Conservation (phyloP, 2,329 filamentous ascomycete species). For the Alternaria sp. region DNA sequence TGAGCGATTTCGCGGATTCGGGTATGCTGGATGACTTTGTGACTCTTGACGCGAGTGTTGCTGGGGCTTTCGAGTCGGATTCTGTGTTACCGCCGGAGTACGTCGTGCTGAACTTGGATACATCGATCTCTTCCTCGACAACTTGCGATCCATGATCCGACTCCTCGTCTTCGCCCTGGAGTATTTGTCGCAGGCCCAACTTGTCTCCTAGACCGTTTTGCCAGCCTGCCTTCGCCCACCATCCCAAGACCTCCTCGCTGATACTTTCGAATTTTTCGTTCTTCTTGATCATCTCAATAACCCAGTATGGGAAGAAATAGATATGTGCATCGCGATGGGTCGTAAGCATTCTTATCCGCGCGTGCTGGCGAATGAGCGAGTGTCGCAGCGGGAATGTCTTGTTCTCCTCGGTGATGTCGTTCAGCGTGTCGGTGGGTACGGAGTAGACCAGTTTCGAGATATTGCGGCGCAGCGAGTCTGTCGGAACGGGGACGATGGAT, state of each 20-base stretch:
- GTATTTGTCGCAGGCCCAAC: constrained; percentile 71
- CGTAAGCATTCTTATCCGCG: constrained; percentile 78
- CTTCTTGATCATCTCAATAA: constrained; percentile 78
- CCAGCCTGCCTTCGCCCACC: constrained; percentile 96
- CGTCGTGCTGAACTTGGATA: constrained; percentile 61
- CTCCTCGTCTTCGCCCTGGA: constrained; percentile 57
- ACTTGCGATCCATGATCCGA: constrained; percentile 41
- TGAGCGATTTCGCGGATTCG: constrained; percentile 32
- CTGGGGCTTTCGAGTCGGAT: constrained; percentile 12
- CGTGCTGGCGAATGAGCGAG: constrained; percentile 74
- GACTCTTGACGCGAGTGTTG: constrained; percentile 47
- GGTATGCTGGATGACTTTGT: constrained; percentile 38
- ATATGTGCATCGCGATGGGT: constrained; percentile 91
- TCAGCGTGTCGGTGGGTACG: constrained; percentile 86
- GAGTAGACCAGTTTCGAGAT: constrained; percentile 83
- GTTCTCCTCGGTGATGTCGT: constrained; percentile 78
- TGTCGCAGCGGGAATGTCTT: constrained; percentile 77
- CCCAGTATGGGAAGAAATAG: constrained; percentile 92
- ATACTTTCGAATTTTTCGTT: constrained; percentile 88
- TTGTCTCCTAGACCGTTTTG: constrained; percentile 81
- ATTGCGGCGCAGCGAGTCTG: constrained; percentile 69
- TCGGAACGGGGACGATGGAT: constrained; percentile 63
- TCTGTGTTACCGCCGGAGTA: constrained; percentile 36
- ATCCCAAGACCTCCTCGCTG: constrained; percentile 88
- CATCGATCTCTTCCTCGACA: constrained; percentile 61